Percentiles rank a stretch among this genome's conserved stretches.
These are phyloP conservation scores for Mollisia scopiformis DNA, from an alignment of 2,329 filamentous ascomycete genomes.

Conservation along the genomic window DNA sequence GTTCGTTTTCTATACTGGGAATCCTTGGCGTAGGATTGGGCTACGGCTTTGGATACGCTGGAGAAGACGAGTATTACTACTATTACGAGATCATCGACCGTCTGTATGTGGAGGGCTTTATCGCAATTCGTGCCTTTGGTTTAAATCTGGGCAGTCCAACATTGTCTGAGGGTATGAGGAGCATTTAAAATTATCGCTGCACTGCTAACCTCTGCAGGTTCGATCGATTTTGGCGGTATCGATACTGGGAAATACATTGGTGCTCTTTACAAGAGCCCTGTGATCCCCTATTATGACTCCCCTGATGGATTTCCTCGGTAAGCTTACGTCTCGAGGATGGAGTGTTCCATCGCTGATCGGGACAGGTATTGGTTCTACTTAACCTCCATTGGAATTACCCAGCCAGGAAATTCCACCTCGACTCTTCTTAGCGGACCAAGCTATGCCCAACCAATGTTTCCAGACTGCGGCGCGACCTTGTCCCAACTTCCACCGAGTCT, in stretches of 20 bases:
- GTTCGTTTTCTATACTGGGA: too few relatives aligned
- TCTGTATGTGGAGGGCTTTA: conserved; percentile 10
- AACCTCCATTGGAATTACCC: conserved; percentile 12
- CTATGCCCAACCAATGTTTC: conserved; percentile 9
- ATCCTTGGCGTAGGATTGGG: too few relatives aligned
- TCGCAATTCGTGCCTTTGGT: conserved; percentile 20
- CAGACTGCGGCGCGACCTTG: conserved; percentile 14
- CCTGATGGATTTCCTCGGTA: conserved; percentile 10
- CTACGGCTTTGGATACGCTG: neutral
- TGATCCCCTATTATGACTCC: conserved; percentile 8
- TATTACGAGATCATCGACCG: conserved; percentile 18
- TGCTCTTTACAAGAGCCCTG: conserved; percentile 13
- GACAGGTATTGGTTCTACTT: conserved; percentile 20
- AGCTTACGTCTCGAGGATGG: neutral
- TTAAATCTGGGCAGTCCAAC: conserved; percentile 14
- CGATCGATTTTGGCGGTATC: conserved; percentile 23
- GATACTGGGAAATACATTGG: conserved; percentile 21
- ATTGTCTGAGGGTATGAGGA: conserved; percentile 8
- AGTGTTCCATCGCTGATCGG: neutral
- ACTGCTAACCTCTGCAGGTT: conserved; percentile 6
- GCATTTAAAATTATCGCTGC: neutral
- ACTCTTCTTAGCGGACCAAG: neutral
- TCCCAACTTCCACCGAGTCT: conserved; percentile 9
- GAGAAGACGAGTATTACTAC: neutral
- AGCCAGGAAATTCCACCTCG: conserved; percentile 7